phyloP scores from a whole-genome alignment of 2,329 filamentous ascomycete species.

The Aspergillus tamarii region DNA sequence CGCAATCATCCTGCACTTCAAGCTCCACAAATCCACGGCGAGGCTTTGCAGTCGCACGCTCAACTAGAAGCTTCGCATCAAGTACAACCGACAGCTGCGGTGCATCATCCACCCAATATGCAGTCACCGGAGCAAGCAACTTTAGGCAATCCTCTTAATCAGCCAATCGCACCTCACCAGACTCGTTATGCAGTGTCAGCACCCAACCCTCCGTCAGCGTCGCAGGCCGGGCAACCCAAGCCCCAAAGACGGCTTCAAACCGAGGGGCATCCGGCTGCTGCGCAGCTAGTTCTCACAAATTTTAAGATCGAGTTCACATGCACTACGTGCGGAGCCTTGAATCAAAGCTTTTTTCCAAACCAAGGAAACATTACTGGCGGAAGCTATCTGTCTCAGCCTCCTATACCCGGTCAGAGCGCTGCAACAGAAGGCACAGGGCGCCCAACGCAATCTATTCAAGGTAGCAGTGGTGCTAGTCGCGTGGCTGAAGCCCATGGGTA shows the following conservation, averaged over 20 bases:
- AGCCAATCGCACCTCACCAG: conserved; percentile 28
- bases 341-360: conserved; percentile 44
- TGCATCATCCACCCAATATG: conserved; percentile 26
- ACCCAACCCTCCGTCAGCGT: conserved; percentile 22
- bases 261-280: conserved; percentile 28
- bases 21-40: conserved; percentile 23
- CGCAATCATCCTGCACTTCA: conserved; percentile 24
- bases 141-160: conserved; percentile 27
- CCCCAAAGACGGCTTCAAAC: conserved; percentile 27
- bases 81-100: conserved; percentile 19
- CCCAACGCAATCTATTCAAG: conserved; percentile 23
- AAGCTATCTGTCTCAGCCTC: conserved; percentile 32
- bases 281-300: conserved; percentile 38
- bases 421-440: conserved; percentile 24
- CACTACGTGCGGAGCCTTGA: conserved; percentile 41
- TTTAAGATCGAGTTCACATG: conserved; percentile 47
- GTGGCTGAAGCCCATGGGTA: conserved; percentile 29
- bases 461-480: conserved; percentile 16
- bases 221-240: conserved; percentile 27
- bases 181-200: conserved; percentile 26
- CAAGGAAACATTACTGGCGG: conserved; percentile 39
- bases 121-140: conserved; percentile 26
- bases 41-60: conserved; percentile 22
- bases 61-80: conserved; percentile 18
- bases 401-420: conserved; percentile 23